These are phyloP conservation scores for Eucalyptus curtisii DNA, from an alignment of 345 rosid species.

Conservation along the genomic window DNA sequence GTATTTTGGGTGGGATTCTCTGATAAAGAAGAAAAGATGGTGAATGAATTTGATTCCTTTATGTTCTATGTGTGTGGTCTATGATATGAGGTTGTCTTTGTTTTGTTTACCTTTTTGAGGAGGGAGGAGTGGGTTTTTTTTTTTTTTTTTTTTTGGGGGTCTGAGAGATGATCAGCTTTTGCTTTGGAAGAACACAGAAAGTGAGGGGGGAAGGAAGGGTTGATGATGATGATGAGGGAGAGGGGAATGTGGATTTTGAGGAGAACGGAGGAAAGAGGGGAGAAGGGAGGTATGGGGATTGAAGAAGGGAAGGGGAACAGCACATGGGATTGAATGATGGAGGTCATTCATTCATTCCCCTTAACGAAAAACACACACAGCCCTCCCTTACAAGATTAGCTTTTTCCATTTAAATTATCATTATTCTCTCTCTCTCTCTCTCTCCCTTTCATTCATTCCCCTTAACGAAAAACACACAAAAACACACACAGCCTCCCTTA, in stretches of 20 bases:
- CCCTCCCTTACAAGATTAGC: not conserved
- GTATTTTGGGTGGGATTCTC: not conserved
- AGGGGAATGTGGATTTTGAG: not conserved
- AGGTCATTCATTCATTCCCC: not conserved
- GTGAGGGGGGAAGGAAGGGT: not conserved
- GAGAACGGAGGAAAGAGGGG: not conserved
- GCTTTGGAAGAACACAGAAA: not conserved
- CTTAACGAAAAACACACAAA: not conserved
- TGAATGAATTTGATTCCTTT: not conserved
- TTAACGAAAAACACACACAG: not conserved
- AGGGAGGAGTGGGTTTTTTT: not conserved
- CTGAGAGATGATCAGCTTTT: slow-evolving; percentile 1
- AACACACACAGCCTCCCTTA: not conserved
- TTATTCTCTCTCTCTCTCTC: not conserved
- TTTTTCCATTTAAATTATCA: not conserved
- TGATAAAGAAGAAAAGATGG: not conserved
- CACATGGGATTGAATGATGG: slow-evolving; percentile 7
- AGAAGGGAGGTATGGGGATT: not conserved
- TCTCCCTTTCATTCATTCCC: not conserved
- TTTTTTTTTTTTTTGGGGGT: not conserved
- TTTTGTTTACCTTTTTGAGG: not conserved
- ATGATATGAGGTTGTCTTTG: not conserved
- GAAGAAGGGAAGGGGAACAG: slow-evolving; percentile 1
- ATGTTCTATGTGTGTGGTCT: not conserved
- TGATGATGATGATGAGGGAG: not conserved